phyloP scores from a whole-genome alignment of 164 flowering plant species.

The Annona squamosa region DNA sequence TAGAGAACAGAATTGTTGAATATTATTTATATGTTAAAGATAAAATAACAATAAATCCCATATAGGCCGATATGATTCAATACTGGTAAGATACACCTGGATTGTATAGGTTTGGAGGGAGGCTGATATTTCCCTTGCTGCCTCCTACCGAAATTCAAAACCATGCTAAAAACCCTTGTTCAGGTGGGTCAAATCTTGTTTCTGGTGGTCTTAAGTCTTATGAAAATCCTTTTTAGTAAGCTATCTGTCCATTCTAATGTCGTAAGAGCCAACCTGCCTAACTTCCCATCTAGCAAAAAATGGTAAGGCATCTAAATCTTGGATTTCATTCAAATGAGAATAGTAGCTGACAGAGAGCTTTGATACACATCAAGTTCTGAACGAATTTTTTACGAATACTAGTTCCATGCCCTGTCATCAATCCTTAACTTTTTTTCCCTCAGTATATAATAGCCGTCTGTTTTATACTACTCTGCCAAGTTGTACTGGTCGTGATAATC shows the following conservation, averaged over 20 bases:
- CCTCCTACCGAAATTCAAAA: too few relatives aligned
- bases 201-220: neutral
- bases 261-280: neutral
- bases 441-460: conserved; percentile 30
- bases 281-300: neutral
- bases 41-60: too few relatives aligned
- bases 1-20: too few relatives aligned
- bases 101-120: too few relatives aligned
- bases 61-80: too few relatives aligned
- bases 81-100: too few relatives aligned
- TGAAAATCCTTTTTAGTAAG: neutral
- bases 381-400: too few relatives aligned
- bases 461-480: conserved; percentile 30
- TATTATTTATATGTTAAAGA: too few relatives aligned
- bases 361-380: too few relatives aligned
- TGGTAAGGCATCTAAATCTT: neutral
- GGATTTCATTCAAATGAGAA: neutral
- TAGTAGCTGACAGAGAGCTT: too few relatives aligned
- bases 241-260: neutral
- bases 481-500: conserved; percentile 22
- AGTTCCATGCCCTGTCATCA: neutral
- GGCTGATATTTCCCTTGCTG: too few relatives aligned
- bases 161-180: neutral
- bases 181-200: neutral
- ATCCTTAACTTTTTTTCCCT: conserved; percentile 21